A percentile compares a stretch with the other conserved stretches of the same genome.
Conservation (phyloP, 2,329 filamentous ascomycete species). For the Ophiostoma montium region DNA sequence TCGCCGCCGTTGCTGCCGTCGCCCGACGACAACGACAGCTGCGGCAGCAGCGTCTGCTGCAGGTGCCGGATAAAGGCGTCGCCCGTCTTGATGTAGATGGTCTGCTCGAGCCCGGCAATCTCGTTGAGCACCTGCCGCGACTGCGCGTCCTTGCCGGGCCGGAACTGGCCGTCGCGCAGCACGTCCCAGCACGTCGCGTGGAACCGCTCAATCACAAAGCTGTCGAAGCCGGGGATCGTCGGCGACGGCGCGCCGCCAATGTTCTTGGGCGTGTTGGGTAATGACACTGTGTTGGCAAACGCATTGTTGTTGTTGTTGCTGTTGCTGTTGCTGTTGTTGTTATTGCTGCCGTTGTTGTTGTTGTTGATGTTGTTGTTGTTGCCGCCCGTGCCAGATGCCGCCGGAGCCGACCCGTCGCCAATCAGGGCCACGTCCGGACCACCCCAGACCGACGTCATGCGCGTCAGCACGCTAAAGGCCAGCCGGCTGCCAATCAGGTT, state of each 20-base stretch:
- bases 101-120: constrained; percentile 75
- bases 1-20: constrained; percentile 26
- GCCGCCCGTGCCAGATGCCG: background rate
- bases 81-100: constrained; percentile 82
- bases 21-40: constrained; percentile 31
- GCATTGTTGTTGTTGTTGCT: background rate
- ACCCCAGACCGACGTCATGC: constrained; percentile 82
- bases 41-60: constrained; percentile 47
- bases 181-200: constrained; percentile 85
- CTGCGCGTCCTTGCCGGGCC: constrained; percentile 68
- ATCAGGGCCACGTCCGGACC: constrained; percentile 61
- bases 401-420: constrained; percentile 30
- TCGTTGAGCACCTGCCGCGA: constrained; percentile 78
- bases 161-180: constrained; percentile 64
- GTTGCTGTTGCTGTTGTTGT: background rate
- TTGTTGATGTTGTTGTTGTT: too few species aligned
- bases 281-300: background rate
- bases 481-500: constrained; percentile 50
- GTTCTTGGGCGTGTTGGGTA: background rate
- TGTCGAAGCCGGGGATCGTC: constrained; percentile 73
- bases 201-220: constrained; percentile 80
- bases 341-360: background rate
- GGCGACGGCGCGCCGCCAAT: constrained; percentile 30
- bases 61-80: constrained; percentile 62
- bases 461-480: constrained; percentile 67